These are phyloP conservation scores for Anthracocystis panici-leucophaei DNA, from an alignment of 1,284 basidiomycete genomes.

Conservation along the genomic window DNA sequence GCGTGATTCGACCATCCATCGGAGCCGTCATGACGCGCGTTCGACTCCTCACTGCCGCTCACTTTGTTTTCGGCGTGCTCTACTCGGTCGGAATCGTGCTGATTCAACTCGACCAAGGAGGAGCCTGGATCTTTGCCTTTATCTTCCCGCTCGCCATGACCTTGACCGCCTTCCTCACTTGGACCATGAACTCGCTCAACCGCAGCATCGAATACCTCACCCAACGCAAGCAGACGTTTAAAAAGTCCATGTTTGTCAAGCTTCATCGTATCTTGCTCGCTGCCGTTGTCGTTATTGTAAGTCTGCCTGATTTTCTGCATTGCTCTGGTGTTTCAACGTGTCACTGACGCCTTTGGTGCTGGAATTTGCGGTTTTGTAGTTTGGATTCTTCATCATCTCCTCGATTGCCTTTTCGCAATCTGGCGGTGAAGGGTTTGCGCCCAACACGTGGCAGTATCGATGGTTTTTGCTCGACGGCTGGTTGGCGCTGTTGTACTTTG, in stretches of 20 bases:
- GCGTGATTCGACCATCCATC: conserved; percentile 76
- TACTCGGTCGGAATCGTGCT: conserved; percentile 71
- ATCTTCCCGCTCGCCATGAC: conserved; percentile 94
- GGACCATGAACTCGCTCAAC: conserved; percentile 74
- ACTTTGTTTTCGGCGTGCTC: conserved; percentile 90
- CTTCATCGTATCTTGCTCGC: conserved; percentile 88
- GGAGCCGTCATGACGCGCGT: conserved; percentile 83
- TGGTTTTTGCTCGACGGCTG: conserved; percentile 99
- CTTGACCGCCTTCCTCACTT: conserved; percentile 90
- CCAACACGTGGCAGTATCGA: conserved; percentile 89
- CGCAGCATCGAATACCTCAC: conserved; percentile 62
- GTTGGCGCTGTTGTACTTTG: conserved; percentile 76
- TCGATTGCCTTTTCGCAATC: conserved; percentile 90
- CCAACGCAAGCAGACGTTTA: conserved; percentile 65
- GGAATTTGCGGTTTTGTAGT: conserved; percentile 13
- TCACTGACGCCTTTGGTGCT: neutral
- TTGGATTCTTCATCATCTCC: conserved; percentile 89
- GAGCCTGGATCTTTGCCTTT: conserved; percentile 70
- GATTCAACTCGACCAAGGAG: conserved; percentile 80
- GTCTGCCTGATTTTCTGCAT: neutral
- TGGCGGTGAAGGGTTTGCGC: conserved; percentile 89
- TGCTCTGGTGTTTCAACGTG: neutral
- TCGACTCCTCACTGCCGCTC: conserved; percentile 80
- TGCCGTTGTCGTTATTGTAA: conserved; percentile 82
- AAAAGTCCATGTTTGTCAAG: conserved; percentile 71